Base-by-base conservation (phyloP, 495 filamentous ascomycete species). In the Aspergillus hancockii region DNA sequence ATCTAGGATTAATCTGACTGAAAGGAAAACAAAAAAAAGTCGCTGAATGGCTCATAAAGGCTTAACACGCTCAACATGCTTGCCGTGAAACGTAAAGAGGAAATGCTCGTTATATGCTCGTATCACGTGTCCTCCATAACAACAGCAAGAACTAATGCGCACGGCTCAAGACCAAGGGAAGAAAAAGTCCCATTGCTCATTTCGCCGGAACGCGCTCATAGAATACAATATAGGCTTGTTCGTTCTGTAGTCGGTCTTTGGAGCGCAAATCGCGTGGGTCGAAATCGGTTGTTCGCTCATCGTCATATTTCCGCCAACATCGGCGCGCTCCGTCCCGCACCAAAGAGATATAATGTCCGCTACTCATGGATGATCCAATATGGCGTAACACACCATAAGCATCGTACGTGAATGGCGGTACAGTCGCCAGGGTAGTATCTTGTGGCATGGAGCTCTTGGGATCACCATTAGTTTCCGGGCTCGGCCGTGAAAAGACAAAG, bases 331-430 rank as follows among this genome's bases (percentile, higher is more conserved):
- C 77, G 65, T 90, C 87, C 49, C 81, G 82, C 41, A 88, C 85
- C 30, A 88, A 68, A 3, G 85, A 82, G 16, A 87, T 83, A 63
- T 91, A 91, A 70, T 91, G 88, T 4, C 88, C 88, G 54, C 84
- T 85, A 25, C 83, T 78, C 58, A 88, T 74, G 1, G 81, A 83
- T 1, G 72, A 77, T 18, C 88, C 88, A 28, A 89, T 68, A 66
- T 91, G 88, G 54, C 87, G 81, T 23, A 88, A 75, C 1, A 91
- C 87, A 0, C 80, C 88, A 65, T 90, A 91, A n/a, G 84, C 77
- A 63, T 90, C 85, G 61, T 91, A 91, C 8, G 76, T 78, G 60
- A 86, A 90, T 0, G 88, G 88, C 9, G 83, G 82, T 38, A 77
- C 85, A 45, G 83, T 86, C 23, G 83, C 74, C 1, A 73, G 64